A percentile compares a stretch with the other conserved stretches of the same genome.
These are phyloP conservation scores for Thecaphora thlaspeos DNA, from an alignment of 1,284 basidiomycete genomes.

Conservation along the genomic window DNA sequence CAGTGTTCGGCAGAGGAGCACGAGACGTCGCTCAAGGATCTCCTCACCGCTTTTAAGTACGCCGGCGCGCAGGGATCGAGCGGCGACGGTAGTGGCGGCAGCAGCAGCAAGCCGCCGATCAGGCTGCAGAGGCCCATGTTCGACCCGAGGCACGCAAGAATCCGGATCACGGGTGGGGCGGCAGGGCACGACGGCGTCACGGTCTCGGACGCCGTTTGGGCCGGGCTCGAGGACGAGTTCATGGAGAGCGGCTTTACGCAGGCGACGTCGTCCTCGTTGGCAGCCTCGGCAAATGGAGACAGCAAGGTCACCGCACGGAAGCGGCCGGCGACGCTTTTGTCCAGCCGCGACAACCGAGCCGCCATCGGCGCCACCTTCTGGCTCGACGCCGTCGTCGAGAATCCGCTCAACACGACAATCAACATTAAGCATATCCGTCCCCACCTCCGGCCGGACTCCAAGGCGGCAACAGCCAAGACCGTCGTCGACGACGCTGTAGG, in stretches of 20 bases:
- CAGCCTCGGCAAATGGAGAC: slow-evolving; percentile 1
- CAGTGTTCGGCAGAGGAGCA: slow-evolving; percentile 50
- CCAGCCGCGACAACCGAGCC: slow-evolving; percentile 11
- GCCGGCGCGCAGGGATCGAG: slow-evolving; percentile 2
- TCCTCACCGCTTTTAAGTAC: slow-evolving; percentile 61
- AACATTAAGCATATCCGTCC: slow-evolving; percentile 9
- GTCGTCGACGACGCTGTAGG: slow-evolving; percentile 2
- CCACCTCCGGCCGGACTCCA: slow-evolving; percentile 1
- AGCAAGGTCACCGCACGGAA: slow-evolving; percentile 10
- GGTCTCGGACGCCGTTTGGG: slow-evolving; percentile 18
- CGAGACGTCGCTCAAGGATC: slow-evolving; percentile 59
- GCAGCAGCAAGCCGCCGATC: too few species aligned
- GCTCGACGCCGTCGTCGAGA: slow-evolving; percentile 59
- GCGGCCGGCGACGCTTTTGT: slow-evolving; percentile 9
- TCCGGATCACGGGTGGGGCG: slow-evolving; percentile 18
- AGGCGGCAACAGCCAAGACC: background rate
- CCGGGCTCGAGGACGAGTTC: slow-evolving; percentile 15
- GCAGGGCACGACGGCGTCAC: slow-evolving; percentile 2
- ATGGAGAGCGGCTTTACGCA: slow-evolving; percentile 11
- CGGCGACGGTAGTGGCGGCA: background rate
- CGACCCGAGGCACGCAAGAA: slow-evolving; percentile 5
- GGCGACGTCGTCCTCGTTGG: too few species aligned
- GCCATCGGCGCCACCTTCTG: slow-evolving; percentile 55
- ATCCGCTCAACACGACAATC: slow-evolving; percentile 58
- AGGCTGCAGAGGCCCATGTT: slow-evolving; percentile 10